phyloP scores from a whole-genome alignment of 2,329 filamentous ascomycete genomes.

The Cordyceps cicadae region DNA sequence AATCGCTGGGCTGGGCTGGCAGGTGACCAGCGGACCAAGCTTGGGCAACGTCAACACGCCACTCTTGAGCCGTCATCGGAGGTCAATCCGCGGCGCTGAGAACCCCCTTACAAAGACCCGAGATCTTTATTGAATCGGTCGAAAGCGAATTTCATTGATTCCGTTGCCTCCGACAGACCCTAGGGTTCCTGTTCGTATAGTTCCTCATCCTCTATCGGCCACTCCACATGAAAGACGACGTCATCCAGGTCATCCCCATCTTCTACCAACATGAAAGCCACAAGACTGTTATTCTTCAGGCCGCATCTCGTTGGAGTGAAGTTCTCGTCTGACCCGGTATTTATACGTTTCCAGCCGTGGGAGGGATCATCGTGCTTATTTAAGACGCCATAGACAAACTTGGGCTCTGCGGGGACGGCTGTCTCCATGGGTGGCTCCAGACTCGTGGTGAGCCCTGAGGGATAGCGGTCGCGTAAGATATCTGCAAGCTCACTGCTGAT shows the following conservation, averaged over 20 bases:
- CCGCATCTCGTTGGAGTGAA: constrained; percentile 35
- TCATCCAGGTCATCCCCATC: constrained; percentile 32
- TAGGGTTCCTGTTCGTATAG: constrained; percentile 16
- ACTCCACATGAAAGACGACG: constrained; percentile 36
- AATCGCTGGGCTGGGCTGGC: background rate
- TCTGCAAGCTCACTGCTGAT: constrained; percentile 52
- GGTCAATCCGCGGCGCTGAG: background rate
- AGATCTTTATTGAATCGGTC: background rate
- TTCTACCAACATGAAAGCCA: constrained; percentile 42
- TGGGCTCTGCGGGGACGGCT: constrained; percentile 32
- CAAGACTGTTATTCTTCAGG: constrained; percentile 37
- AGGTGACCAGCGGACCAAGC: constrained; percentile 2
- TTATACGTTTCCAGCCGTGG: constrained; percentile 42
- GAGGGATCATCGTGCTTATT: constrained; percentile 36
- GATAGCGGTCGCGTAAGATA: constrained; percentile 49
- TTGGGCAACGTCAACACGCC: background rate
- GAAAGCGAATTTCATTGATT: background rate
- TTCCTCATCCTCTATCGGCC: constrained; percentile 36
- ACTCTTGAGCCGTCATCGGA: constrained; percentile 6
- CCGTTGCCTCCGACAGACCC: background rate
- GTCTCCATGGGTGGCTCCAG: constrained; percentile 26
- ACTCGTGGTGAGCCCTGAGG: constrained; percentile 39
- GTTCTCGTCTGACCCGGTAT: constrained; percentile 24
- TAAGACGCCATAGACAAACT: constrained; percentile 39
- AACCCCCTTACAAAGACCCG: background rate